Conservation (phyloP, 1,284 basidiomycete species). For the Phenoliferia sp. region DNA sequence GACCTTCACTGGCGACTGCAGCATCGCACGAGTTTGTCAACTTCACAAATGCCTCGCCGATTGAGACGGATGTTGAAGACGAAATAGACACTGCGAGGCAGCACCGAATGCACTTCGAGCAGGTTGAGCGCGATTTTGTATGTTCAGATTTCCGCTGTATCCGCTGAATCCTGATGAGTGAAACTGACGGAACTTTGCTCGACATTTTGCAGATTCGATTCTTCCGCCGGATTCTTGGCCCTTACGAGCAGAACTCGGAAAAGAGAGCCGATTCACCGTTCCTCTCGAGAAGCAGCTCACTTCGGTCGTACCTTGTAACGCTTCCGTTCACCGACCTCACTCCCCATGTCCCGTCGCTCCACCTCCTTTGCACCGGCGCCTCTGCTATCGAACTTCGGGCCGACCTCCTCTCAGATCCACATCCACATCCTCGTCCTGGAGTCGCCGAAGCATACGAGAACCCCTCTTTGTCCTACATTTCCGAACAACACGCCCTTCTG, state of each 20-base stretch:
- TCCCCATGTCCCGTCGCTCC: constrained; percentile 63
- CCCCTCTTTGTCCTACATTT: constrained; percentile 69
- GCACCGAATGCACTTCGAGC: neutral
- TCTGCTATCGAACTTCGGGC: constrained; percentile 91
- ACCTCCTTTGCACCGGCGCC: constrained; percentile 58
- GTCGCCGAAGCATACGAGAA: constrained; percentile 51
- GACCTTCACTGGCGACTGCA: neutral
- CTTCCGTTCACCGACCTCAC: constrained; percentile 86
- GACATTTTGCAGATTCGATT: constrained; percentile 49
- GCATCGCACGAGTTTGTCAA: constrained; percentile 2
- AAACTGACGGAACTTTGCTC: constrained; percentile 2
- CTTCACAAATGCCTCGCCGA: neutral
- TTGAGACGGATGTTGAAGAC: neutral
- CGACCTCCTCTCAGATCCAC: constrained; percentile 66
- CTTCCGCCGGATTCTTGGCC: constrained; percentile 84
- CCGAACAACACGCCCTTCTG: constrained; percentile 72
- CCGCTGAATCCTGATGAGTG: neutral
- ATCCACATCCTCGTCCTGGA: constrained; percentile 38
- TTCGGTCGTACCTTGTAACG: constrained; percentile 81
- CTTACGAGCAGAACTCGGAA: constrained; percentile 47
- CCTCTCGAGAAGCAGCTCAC: constrained; percentile 36
- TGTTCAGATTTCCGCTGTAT: neutral
- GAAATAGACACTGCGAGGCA: neutral
- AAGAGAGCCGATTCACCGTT: constrained; percentile 46
- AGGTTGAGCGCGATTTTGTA: constrained; percentile 2